Evolutionary conservation across 129 eudicot genomes (phyloP), one percentile per base, ranked within the genome.

Genomic region (Flaveria linearis): DNA sequence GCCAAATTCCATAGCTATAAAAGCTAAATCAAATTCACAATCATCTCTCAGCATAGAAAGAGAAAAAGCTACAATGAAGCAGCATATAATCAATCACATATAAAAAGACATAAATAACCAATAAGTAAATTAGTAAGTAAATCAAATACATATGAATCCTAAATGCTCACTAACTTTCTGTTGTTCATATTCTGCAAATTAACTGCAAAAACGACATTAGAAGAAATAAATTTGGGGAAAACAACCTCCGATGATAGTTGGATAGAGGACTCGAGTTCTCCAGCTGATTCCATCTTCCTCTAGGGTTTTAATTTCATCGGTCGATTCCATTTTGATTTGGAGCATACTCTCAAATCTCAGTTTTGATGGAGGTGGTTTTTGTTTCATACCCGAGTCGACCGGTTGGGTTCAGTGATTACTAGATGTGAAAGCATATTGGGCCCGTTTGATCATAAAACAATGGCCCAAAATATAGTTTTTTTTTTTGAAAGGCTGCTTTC

Each of bases 221-320:
- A 71, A 15, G 14, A 15, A 8, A 20, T 47, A 8, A 52, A 50
- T 0, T 26, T 50, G 68, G 47, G 82, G 58, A 22, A 30, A 51
- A 36, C 7, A 14, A 90, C 96, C 96, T 82, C 89, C 96, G 69
- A 92, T 80, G 30, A 89, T 25, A 56, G 97, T 84, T 57, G 97
- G 97, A 53, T 82, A 53, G 30, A 89, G 57, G 20, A 92, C 69
- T 2, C 87, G 84, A 45, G 80, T 82, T 69, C 86, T 84, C 97
- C 96, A 92, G 9, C 14, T 69, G 49, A 80, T 53, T 13, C 63
- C 78, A 2, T 71, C 76, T 61, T 71, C 86, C 74, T 85, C 87
- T 55, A 69, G 80, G 78, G 83, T 79, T 84, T 82, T 79, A 18
- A 80, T 80, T 74, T 74, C 84, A 39, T 80, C 84, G 53, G 66